Evolutionary conservation across 2,329 filamentous ascomycete species (phyloP).

Genomic region (Colletotrichum sp.): DNA sequence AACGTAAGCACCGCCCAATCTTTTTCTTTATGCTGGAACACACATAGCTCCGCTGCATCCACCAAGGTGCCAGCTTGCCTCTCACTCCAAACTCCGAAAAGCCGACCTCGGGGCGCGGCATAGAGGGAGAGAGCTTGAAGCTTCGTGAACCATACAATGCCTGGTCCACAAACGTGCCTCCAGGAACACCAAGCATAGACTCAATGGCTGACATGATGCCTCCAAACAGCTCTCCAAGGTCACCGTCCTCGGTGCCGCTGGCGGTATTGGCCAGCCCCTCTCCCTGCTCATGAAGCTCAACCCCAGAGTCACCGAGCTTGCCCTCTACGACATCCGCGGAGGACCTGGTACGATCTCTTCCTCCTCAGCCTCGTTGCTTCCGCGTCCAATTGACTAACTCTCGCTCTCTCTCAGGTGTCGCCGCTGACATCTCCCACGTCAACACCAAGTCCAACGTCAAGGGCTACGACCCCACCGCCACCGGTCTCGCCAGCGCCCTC

Average conservation of each 20-base stretch:
- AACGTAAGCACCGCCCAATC: conserved; percentile 60
- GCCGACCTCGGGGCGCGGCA: conserved; percentile 7
- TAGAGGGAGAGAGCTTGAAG: not conserved
- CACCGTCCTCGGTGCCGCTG: conserved; percentile 92
- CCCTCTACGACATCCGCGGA: conserved; percentile 96
- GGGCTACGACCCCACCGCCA: conserved; percentile 81
- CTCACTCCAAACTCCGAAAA: conserved; percentile 6
- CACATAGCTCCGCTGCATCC: not conserved
- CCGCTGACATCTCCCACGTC: conserved; percentile 97
- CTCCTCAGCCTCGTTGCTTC: not conserved
- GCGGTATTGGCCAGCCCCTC: conserved; percentile 97
- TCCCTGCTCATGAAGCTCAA: conserved; percentile 99
- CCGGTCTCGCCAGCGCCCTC: conserved; percentile 79
- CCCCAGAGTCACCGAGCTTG: conserved; percentile 90
- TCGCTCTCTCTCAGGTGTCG: conserved; percentile 74
- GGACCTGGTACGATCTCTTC: conserved; percentile 75
- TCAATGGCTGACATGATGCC: conserved; percentile 24
- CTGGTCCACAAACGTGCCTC: not conserved
- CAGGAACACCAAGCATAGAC: not conserved
- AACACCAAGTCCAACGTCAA: conserved; percentile 97
- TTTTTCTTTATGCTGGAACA: not conserved
- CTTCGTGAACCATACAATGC: not conserved
- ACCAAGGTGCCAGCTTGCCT: conserved; percentile 1
- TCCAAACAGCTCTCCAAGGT: conserved; percentile 86
- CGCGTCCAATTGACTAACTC: conserved; percentile 26